Evolutionary conservation across 306 rosid species (phyloP).

Genomic region (Glycine tomentella): DNA sequence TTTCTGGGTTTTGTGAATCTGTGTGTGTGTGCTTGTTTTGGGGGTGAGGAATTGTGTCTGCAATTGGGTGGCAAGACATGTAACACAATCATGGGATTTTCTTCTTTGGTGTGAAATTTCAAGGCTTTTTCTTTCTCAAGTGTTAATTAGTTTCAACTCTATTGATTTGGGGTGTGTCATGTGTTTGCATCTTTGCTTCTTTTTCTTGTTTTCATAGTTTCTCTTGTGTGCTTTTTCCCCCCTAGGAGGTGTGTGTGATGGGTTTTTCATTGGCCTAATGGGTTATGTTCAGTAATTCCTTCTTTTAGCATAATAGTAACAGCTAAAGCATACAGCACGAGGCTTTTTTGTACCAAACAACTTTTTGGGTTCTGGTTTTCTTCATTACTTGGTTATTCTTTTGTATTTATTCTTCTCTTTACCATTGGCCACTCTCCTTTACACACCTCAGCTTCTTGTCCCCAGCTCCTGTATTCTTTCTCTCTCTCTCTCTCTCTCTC

Average conservation of each 20-base stretch:
- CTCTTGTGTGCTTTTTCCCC: neutral
- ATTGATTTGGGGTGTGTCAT: constrained; percentile 26
- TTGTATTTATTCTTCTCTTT: constrained; percentile 47
- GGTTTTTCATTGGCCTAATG: constrained; percentile 45
- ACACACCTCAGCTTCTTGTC: constrained; percentile 43
- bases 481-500: no score
- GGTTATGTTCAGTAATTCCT: constrained; percentile 47
- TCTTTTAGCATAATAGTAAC: constrained; percentile 47
- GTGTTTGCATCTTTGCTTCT: neutral
- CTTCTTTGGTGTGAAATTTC: constrained; percentile 15
- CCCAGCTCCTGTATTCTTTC: constrained; percentile 12
- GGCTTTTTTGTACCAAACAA: constrained; percentile 37
- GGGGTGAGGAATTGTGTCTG: constrained; percentile 20
- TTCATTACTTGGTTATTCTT: constrained; percentile 52
- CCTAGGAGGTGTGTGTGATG: constrained; percentile 23
- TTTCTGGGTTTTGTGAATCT: constrained; percentile 37
- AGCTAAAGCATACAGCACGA: constrained; percentile 44
- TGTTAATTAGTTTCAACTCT: neutral
- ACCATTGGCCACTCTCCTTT: constrained; percentile 47
- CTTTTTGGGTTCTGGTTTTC: constrained; percentile 50
- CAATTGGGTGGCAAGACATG: constrained; percentile 18
- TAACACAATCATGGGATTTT: neutral
- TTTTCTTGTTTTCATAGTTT: neutral
- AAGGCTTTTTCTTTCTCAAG: neutral
- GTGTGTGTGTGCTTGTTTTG: neutral